Conservation (phyloP, 257 asterid species). For the Solanum pinnatisectum region DNA sequence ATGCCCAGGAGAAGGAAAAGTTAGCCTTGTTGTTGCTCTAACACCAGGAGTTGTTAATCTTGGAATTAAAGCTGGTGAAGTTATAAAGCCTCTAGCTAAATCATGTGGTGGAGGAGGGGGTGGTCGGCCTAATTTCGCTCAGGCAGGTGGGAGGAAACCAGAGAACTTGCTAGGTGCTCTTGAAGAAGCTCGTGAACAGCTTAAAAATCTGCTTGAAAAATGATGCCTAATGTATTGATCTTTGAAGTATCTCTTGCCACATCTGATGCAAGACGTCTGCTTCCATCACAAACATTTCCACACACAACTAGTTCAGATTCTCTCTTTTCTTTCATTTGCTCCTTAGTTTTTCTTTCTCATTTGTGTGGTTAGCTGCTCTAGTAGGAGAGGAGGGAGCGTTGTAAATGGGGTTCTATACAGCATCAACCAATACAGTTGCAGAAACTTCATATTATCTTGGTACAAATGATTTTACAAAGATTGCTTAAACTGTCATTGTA, state of each 20-base stretch:
- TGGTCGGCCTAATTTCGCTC: constrained; percentile 84
- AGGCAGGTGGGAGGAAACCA: constrained; percentile 94
- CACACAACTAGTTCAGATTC: not conserved
- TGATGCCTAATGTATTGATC: not conserved
- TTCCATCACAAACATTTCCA: not conserved
- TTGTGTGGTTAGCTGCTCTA: not conserved
- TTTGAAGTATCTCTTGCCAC: not conserved
- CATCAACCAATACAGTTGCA: not conserved
- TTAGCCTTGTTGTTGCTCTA: constrained; percentile 72
- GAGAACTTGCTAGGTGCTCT: constrained; percentile 64
- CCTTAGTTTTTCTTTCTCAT: not conserved
- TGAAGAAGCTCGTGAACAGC: constrained; percentile 64
- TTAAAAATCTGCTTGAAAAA: constrained; percentile 23
- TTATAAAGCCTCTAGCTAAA: constrained; percentile 76
- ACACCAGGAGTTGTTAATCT: constrained; percentile 64
- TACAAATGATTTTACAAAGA: not conserved
- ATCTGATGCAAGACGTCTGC: not conserved
- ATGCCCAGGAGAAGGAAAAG: constrained; percentile 66
- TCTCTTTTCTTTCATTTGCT: not conserved
- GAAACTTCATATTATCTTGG: not conserved
- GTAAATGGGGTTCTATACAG: not conserved
- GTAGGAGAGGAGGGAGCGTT: not conserved
- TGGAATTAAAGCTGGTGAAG: constrained; percentile 83
- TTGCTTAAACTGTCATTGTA: not conserved
- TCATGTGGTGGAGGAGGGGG: constrained; percentile 94